These are phyloP conservation scores for Myxozyma melibiosi DNA, from an alignment of 805 yeast species.

Conservation along the genomic window DNA sequence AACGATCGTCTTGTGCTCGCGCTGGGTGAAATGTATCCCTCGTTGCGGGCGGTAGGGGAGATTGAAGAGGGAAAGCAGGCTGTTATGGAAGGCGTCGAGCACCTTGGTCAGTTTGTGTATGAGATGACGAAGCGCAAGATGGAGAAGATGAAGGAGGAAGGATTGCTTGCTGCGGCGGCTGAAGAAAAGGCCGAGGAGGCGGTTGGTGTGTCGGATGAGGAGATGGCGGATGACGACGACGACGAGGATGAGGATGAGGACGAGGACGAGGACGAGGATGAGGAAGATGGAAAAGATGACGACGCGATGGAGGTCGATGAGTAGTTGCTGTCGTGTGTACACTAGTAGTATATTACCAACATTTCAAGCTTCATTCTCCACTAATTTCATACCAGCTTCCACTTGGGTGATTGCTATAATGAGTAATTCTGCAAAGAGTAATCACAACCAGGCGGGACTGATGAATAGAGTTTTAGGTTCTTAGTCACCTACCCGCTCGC, in stretches of 20 bases:
- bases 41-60: slow-evolving; percentile 15
- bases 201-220: background rate
- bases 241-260: slow-evolving; percentile 4
- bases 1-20: slow-evolving; percentile 37
- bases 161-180: background rate
- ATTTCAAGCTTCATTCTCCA: no score
- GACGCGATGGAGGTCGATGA: slow-evolving; percentile 9
- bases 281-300: background rate
- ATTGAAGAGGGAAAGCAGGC: slow-evolving; percentile 26
- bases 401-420: no score
- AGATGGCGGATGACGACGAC: slow-evolving; percentile 5
- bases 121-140: slow-evolving; percentile 40
- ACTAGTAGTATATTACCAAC: no score
- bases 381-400: no score
- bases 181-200: background rate
- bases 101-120: slow-evolving; percentile 41
- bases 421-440: no score
- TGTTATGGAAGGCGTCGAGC: slow-evolving; percentile 40
- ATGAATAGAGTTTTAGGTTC: no score
- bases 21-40: slow-evolving; percentile 41
- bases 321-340: no score
- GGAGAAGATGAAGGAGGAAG: slow-evolving; percentile 15
- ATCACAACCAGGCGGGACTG: no score
- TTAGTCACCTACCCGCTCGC: no score
- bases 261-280: slow-evolving; percentile 1